Evolutionary conservation across 306 rosid species (phyloP).

Genomic region (Prunus kanzakura): DNA sequence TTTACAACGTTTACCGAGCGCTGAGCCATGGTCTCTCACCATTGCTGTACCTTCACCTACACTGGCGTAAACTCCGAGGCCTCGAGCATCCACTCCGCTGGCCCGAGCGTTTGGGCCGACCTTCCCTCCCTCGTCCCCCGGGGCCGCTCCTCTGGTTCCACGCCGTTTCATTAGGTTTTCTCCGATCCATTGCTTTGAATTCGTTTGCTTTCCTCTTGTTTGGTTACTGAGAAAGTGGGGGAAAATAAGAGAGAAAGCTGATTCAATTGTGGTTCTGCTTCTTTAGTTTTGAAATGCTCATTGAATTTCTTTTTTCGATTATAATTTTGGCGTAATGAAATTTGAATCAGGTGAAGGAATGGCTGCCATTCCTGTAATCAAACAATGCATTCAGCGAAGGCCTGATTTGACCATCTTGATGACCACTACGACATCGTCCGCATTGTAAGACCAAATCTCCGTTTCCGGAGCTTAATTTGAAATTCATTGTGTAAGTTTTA

Average conservation of each 20-base stretch:
- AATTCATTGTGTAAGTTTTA: background rate
- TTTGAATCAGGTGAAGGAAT: conserved; percentile 72
- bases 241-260: background rate
- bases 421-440: conserved; percentile 74
- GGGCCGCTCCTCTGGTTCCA: conserved; percentile 90
- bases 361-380: conserved; percentile 81
- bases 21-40: conserved; percentile 61
- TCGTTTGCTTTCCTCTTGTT: background rate
- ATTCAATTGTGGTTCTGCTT: no score
- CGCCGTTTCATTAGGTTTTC: conserved; percentile 79
- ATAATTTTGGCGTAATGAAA: background rate
- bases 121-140: conserved; percentile 60
- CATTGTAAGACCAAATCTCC: conserved; percentile 55
- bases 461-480: background rate
- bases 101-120: conserved; percentile 78
- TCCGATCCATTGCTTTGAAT: background rate
- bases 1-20: conserved; percentile 66
- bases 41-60: conserved; percentile 55
- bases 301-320: background rate
- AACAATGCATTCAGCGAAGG: conserved; percentile 54
- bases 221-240: conserved; percentile 10
- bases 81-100: conserved; percentile 65
- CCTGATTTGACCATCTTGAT: conserved; percentile 68
- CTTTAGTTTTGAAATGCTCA: background rate
- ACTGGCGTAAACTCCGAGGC: conserved; percentile 61